Conservation (phyloP, 331 rosid genomes). For the Prunus yedoensis region DNA sequence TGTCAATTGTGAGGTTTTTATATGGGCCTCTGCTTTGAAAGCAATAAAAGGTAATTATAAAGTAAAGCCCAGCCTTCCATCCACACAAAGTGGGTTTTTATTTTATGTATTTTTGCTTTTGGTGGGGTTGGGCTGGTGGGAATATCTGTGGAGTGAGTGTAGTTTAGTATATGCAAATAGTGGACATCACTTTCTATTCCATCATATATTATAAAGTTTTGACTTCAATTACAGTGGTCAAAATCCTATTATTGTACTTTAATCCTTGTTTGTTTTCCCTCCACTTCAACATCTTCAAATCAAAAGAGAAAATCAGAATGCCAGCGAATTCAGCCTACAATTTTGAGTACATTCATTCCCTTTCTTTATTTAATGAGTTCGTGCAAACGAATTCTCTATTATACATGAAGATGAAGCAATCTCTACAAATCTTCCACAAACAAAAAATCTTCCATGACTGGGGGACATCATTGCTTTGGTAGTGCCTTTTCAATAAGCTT, state of each 20-base stretch:
- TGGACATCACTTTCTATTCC: not conserved
- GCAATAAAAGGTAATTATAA: not conserved
- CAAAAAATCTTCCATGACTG: too few relatives aligned
- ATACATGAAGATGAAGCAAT: too few relatives aligned
- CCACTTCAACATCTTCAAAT: not conserved
- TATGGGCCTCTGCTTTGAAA: not conserved
- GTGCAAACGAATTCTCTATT: too few relatives aligned
- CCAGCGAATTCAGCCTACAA: slow-evolving; percentile 14
- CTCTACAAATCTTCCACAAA: too few relatives aligned
- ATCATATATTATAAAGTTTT: not conserved
- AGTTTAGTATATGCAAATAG: not conserved
- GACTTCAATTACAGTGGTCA: not conserved
- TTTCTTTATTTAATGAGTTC: not conserved
- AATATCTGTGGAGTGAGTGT: not conserved
- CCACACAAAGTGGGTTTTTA: too few relatives aligned
- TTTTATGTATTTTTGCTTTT: not conserved
- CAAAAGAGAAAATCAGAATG: not conserved
- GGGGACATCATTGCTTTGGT: too few relatives aligned
- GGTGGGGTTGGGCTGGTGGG: slow-evolving; percentile 12
- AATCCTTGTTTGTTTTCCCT: not conserved
- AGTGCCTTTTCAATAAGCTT: too few relatives aligned
- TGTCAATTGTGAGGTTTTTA: not conserved
- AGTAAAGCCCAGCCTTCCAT: not conserved
- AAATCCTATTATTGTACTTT: not conserved
- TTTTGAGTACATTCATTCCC: slow-evolving; percentile 3